Conservation (phyloP, 306 rosid species). For the Psophocarpus tetragonolobus region DNA sequence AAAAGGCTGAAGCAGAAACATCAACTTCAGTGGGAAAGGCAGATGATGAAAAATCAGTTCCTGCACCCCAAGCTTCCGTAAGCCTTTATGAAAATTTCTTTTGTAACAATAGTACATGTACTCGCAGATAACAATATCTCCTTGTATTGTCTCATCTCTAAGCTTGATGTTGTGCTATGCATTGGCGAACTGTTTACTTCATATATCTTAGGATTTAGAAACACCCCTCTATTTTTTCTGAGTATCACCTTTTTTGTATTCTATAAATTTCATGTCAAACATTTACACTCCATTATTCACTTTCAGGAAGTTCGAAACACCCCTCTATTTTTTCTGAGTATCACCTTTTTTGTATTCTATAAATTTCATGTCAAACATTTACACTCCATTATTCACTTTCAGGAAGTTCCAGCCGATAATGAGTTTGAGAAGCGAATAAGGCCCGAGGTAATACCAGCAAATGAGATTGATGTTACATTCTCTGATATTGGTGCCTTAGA, state of each 20-base stretch:
- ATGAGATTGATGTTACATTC: slow-evolving; percentile 77
- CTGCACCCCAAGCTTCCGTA: slow-evolving; percentile 54
- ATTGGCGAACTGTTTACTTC: background rate
- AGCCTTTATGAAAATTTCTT: background rate
- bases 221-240: background rate
- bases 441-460: slow-evolving; percentile 91
- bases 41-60: slow-evolving; percentile 48
- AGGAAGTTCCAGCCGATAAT: slow-evolving; percentile 84
- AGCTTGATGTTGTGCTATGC: background rate
- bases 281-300: background rate
- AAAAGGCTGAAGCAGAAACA: slow-evolving; percentile 50
- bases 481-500: slow-evolving; percentile 90
- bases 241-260: background rate
- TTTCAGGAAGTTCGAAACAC: slow-evolving; percentile 77
- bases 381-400: slow-evolving; percentile 17
- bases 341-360: background rate
- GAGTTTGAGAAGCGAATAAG: slow-evolving; percentile 97
- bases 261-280: slow-evolving; percentile 17
- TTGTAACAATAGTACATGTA: background rate
- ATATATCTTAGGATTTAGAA: background rate
- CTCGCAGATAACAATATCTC: background rate
- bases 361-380: slow-evolving; percentile 20
- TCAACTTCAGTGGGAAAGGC: slow-evolving; percentile 44
- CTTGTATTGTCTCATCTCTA: background rate
- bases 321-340: background rate